These are phyloP conservation scores for Stagonosporopsis cucurbitacearum DNA, from an alignment of 2,329 filamentous ascomycete genomes.

Conservation along the genomic window DNA sequence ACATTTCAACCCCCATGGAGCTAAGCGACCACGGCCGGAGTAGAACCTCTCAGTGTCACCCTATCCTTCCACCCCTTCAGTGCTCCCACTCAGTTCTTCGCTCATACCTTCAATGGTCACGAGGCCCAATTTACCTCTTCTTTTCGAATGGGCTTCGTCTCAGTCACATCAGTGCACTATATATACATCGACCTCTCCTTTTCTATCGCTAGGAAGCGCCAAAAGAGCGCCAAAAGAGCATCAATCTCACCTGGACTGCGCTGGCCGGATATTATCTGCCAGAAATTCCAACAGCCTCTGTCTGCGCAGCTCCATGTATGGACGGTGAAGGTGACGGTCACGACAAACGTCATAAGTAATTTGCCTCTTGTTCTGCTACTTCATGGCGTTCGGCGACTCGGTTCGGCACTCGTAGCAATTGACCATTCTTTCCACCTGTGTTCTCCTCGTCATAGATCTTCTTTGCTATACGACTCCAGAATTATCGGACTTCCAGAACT, in stretches of 20 bases:
- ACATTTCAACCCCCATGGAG: constrained; percentile 81
- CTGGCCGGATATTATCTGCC: background rate
- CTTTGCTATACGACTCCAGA: background rate
- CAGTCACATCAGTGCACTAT: background rate
- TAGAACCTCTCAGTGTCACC: constrained; percentile 35
- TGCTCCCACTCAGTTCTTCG: background rate
- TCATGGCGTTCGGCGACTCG: constrained; percentile 1
- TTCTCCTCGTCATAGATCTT: background rate
- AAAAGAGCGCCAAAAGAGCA: no score
- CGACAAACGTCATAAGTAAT: background rate
- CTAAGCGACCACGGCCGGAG: constrained; percentile 79
- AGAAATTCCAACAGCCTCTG: background rate
- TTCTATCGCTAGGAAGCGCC: background rate
- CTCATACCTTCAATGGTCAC: background rate
- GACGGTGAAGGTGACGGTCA: background rate
- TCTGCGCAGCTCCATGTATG: background rate
- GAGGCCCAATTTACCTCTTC: background rate
- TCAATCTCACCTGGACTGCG: background rate
- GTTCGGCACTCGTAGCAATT: constrained; percentile 2
- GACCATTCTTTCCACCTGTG: background rate
- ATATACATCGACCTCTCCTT: background rate
- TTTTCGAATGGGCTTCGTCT: background rate
- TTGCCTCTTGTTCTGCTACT: background rate
- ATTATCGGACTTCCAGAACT: background rate
- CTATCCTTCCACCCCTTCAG: background rate